These are phyloP conservation scores for Thielaviopsis euricoi DNA, from an alignment of 2,329 filamentous ascomycete genomes.

Conservation along the genomic window DNA sequence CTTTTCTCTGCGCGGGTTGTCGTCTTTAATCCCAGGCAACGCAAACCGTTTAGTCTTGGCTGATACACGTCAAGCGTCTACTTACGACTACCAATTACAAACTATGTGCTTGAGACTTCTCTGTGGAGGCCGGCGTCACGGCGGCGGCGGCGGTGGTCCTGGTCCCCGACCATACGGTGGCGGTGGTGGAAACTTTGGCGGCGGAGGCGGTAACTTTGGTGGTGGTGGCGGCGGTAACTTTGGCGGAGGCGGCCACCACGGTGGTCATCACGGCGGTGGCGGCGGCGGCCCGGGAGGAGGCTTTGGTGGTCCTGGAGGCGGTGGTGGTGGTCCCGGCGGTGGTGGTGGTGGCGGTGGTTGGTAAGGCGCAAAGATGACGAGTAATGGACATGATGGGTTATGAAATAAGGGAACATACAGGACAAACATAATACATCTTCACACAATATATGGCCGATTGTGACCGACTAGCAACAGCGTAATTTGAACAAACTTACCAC, in stretches of 20 bases:
- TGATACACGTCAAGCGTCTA: neutral
- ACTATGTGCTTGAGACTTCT: neutral
- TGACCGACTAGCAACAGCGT: too few species aligned
- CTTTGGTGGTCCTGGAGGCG: too few species aligned
- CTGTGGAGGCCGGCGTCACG: neutral
- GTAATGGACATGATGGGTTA: neutral
- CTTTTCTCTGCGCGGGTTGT: too few species aligned
- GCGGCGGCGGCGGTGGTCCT: neutral
- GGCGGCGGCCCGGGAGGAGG: neutral
- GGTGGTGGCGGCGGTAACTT: conserved; percentile 3
- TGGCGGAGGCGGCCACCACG: conserved; percentile 19
- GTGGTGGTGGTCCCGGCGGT: neutral
- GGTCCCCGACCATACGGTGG: conserved; percentile 17
- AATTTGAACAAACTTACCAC: too few species aligned
- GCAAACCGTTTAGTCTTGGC: neutral
- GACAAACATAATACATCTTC: neutral
- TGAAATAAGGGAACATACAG: neutral
- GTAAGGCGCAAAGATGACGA: neutral
- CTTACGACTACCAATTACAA: neutral
- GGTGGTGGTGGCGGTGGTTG: neutral
- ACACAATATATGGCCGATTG: too few species aligned
- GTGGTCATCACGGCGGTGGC: neutral
- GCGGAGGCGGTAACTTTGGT: neutral
- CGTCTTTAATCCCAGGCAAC: too few species aligned
- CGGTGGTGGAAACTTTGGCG: conserved; percentile 18